These are phyloP conservation scores for Punica granatum DNA, from an alignment of 345 rosid species.

Conservation along the genomic window DNA sequence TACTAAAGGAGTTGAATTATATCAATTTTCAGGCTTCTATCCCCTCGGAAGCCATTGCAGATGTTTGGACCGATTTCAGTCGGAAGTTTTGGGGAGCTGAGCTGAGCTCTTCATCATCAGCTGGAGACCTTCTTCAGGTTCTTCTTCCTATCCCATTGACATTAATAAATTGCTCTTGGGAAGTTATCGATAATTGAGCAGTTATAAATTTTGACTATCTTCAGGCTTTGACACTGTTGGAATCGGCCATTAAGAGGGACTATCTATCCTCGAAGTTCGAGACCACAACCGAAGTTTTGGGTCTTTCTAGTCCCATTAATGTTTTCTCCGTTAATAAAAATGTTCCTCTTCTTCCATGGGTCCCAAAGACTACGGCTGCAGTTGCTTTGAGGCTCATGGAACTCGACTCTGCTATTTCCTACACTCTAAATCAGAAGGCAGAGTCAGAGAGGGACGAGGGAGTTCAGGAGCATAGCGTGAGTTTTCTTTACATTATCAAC, in stretches of 20 bases:
- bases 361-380: constrained; percentile 72
- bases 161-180: not conserved
- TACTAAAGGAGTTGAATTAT: not conserved
- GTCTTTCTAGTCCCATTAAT: constrained; percentile 12
- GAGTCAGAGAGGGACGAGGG: constrained; percentile 40
- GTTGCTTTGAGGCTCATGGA: constrained; percentile 61
- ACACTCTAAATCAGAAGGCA: constrained; percentile 34
- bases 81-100: constrained; percentile 59
- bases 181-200: not conserved
- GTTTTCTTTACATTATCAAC: constrained; percentile 11
- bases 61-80: constrained; percentile 49
- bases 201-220: constrained; percentile 1
- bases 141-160: not conserved
- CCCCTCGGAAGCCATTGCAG: constrained; percentile 60
- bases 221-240: constrained; percentile 61
- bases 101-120: constrained; percentile 51
- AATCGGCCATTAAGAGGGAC: constrained; percentile 50
- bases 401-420: constrained; percentile 50
- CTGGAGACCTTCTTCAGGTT: constrained; percentile 64
- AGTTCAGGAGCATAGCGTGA: constrained; percentile 38
- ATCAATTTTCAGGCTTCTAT: constrained; percentile 46
- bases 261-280: constrained; percentile 54
- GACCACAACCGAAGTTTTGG: constrained; percentile 57
- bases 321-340: constrained; percentile 17
- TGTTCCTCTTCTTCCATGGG: constrained; percentile 57